These are phyloP conservation scores for Leucosporidium yakuticum DNA, from an alignment of 768 basidiomycete genomes.

Conservation along the genomic window DNA sequence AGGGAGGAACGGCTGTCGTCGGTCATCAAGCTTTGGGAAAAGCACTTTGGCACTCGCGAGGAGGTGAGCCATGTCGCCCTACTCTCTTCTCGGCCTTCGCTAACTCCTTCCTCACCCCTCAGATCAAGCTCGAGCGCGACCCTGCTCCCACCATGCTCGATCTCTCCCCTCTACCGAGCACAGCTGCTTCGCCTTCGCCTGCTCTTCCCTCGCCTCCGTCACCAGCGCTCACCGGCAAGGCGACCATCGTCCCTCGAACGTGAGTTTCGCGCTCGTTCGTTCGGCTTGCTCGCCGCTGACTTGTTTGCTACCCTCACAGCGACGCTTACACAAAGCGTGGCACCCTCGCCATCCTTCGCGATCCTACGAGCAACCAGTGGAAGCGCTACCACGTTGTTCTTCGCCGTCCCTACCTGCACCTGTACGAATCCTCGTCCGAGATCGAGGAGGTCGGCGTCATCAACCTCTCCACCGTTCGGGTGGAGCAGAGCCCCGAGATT, in stretches of 20 bases:
- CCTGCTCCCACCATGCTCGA: constrained; percentile 45
- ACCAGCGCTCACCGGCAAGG: constrained; percentile 9
- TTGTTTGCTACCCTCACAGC: constrained; percentile 60
- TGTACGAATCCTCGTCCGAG: constrained; percentile 79
- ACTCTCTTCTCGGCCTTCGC: neutral
- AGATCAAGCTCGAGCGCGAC: constrained; percentile 76
- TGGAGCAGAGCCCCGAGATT: constrained; percentile 79
- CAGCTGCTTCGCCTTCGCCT: constrained; percentile 4
- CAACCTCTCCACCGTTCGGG: constrained; percentile 73
- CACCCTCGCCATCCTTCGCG: constrained; percentile 66
- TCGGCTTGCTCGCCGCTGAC: constrained; percentile 36
- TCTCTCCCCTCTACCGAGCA: constrained; percentile 12
- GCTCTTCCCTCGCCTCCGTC: neutral
- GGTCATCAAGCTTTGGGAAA: constrained; percentile 74
- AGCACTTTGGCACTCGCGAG: constrained; percentile 65
- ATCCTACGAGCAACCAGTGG: constrained; percentile 78
- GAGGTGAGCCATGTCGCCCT: constrained; percentile 53
- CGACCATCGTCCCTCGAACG: constrained; percentile 15
- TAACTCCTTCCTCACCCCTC: constrained; percentile 30
- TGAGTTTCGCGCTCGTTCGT: neutral
- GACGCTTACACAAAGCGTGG: constrained; percentile 71
- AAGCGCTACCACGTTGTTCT: constrained; percentile 79
- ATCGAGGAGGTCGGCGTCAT: constrained; percentile 75
- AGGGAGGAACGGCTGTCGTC: constrained; percentile 49
- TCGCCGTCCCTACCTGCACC: constrained; percentile 78